phyloP scores from a whole-genome alignment of 2,329 filamentous ascomycete species.

The Neurospora sp. region DNA sequence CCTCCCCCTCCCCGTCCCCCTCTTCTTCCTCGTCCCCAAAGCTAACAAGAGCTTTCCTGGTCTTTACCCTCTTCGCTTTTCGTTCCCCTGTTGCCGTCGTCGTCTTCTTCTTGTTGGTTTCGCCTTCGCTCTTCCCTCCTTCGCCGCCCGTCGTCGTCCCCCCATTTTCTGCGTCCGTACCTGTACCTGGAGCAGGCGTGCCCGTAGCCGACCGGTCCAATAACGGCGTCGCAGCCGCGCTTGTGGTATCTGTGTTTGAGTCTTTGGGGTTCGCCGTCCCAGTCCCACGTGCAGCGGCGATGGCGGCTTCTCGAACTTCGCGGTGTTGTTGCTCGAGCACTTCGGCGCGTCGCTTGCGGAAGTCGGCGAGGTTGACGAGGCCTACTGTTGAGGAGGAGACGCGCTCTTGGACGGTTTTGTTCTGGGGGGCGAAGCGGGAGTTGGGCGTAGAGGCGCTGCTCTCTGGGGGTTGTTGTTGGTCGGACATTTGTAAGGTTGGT shows the following conservation, averaged over 20 bases:
- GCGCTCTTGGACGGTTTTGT: slow-evolving; percentile 67
- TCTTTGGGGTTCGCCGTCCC: neutral
- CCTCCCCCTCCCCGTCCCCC: slow-evolving; percentile 36
- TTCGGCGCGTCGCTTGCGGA: slow-evolving; percentile 89
- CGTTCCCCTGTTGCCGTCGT: slow-evolving; percentile 30
- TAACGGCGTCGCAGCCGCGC: slow-evolving; percentile 31
- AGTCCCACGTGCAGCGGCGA: slow-evolving; percentile 19
- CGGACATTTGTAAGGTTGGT: neutral
- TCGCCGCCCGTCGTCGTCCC: slow-evolving; percentile 17
- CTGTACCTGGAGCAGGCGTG: no score
- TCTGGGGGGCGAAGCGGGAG: slow-evolving; percentile 64
- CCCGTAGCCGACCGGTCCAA: neutral
- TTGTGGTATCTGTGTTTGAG: neutral
- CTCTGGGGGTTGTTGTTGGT: slow-evolving; percentile 22
- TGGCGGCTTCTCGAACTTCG: slow-evolving; percentile 58
- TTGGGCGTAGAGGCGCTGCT: neutral
- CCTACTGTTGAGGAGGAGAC: slow-evolving; percentile 83
- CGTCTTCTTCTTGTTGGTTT: slow-evolving; percentile 35
- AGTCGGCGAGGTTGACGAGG: slow-evolving; percentile 84
- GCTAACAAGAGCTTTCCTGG: slow-evolving; percentile 35
- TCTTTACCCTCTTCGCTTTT: slow-evolving; percentile 39
- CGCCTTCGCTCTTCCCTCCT: slow-evolving; percentile 19
- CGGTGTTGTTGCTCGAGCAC: slow-evolving; percentile 85
- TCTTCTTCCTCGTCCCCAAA: slow-evolving; percentile 64
- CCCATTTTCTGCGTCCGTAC: slow-evolving; percentile 22